phyloP scores from a whole-genome alignment of 306 rosid genomes.

The Castanospermum australe region DNA sequence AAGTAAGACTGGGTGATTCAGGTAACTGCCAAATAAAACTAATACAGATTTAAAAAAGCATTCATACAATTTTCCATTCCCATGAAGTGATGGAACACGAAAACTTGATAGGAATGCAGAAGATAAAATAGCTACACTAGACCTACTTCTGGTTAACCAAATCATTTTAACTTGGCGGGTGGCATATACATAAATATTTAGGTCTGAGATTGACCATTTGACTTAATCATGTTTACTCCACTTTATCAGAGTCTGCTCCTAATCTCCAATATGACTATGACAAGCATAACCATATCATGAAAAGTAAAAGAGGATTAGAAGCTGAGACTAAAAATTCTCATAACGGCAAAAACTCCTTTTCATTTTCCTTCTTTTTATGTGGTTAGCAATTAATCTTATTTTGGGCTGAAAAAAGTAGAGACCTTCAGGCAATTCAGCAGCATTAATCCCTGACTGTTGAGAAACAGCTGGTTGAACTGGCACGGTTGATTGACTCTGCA shows the following conservation, averaged over 20 bases:
- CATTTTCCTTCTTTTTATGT: background rate
- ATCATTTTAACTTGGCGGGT: background rate
- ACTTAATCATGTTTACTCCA: background rate
- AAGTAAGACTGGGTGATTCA: background rate
- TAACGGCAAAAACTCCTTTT: background rate
- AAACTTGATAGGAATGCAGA: background rate
- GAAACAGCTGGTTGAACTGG: constrained; percentile 35
- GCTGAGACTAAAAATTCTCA: background rate
- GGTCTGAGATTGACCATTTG: background rate
- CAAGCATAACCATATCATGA: background rate
- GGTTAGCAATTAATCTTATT: background rate
- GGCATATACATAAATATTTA: background rate
- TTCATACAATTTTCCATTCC: background rate
- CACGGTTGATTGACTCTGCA: constrained; percentile 36
- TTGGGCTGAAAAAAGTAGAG: constrained; percentile 6
- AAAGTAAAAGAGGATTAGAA: background rate
- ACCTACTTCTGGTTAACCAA: background rate
- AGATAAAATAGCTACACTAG: background rate
- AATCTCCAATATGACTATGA: background rate
- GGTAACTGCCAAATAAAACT: background rate
- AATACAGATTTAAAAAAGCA: background rate
- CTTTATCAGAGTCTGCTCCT: background rate
- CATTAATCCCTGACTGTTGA: constrained; percentile 40
- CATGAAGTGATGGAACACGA: background rate
- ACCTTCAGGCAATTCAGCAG: constrained; percentile 63